Percentiles rank a stretch among this genome's conserved stretches.
Evolutionary conservation across 306 rosid genomes (phyloP).

Genomic region (Albizia julibrissin): DNA sequence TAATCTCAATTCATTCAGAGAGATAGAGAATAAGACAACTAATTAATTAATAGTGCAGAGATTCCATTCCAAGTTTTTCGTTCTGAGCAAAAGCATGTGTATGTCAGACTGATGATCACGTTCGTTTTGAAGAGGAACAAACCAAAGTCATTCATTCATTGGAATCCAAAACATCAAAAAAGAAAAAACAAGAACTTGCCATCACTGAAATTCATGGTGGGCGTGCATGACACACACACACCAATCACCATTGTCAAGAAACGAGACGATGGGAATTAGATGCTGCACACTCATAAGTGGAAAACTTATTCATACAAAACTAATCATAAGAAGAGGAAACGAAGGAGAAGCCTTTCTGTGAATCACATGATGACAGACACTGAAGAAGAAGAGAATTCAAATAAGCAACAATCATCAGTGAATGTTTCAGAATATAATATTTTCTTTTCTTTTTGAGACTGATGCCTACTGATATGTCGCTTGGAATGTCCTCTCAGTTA

Average conservation of each 20-base stretch:
- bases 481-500: conserved; percentile 23
- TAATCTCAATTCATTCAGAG: background rate
- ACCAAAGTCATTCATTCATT: background rate
- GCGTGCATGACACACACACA: background rate
- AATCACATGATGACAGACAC: conserved; percentile 40
- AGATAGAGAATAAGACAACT: background rate
- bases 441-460: conserved; percentile 31
- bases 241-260: conserved; percentile 24
- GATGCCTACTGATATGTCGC: conserved; percentile 26
- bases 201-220: conserved; percentile 18
- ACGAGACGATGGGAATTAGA: conserved; percentile 42
- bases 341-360: conserved; percentile 30
- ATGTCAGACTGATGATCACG: conserved; percentile 30
- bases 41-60: conserved; percentile 4
- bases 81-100: conserved; percentile 27
- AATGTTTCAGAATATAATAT: conserved; percentile 35
- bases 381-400: conserved; percentile 10
- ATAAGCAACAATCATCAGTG: background rate
- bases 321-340: conserved; percentile 34
- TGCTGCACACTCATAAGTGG: conserved; percentile 34
- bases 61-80: conserved; percentile 37
- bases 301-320: conserved; percentile 33
- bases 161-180: conserved; percentile 6
- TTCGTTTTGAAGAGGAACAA: conserved; percentile 32
- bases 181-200: background rate